Evolutionary conservation across 441 rosid species (phyloP).

Genomic region (Rhodomyrtus psidioides): DNA sequence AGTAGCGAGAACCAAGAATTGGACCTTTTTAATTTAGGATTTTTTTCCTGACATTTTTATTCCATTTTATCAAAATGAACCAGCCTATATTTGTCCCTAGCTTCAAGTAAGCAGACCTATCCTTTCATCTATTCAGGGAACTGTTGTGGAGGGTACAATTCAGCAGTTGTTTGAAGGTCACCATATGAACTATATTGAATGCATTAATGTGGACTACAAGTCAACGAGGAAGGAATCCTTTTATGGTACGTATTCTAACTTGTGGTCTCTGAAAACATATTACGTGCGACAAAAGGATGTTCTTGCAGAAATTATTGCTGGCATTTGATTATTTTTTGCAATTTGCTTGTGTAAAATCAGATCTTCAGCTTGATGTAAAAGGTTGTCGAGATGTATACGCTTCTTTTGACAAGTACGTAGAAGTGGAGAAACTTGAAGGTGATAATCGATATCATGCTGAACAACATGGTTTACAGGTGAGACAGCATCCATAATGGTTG

Average conservation of each 20-base stretch:
- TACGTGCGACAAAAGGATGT: not conserved
- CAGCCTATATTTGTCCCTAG: not conserved
- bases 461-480: slow-evolving; percentile 87
- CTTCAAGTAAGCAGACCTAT: not conserved
- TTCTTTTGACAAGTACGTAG: slow-evolving; percentile 95
- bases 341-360: slow-evolving; percentile 8
- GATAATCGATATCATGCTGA: slow-evolving; percentile 95
- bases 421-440: slow-evolving; percentile 96
- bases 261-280: not conserved
- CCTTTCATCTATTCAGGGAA: slow-evolving; percentile 32
- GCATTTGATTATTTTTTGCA: slow-evolving; percentile 3
- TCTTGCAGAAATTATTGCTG: slow-evolving; percentile 10
- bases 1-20: not conserved
- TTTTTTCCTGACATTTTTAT: not conserved
- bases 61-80: not conserved
- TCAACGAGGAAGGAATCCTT: slow-evolving; percentile 74
- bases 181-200: slow-evolving; percentile 72
- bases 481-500: not conserved
- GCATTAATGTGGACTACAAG: slow-evolving; percentile 68
- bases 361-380: slow-evolving; percentile 52
- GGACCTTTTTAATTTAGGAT: not conserved
- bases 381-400: slow-evolving; percentile 88
- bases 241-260: slow-evolving; percentile 32
- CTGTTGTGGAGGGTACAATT: slow-evolving; percentile 78
- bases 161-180: slow-evolving; percentile 74